Evolutionary conservation across 2,329 filamentous ascomycete genomes (phyloP), one percentile per base, ranked within the genome.

Genomic region (Aureobasidium sp.): DNA sequence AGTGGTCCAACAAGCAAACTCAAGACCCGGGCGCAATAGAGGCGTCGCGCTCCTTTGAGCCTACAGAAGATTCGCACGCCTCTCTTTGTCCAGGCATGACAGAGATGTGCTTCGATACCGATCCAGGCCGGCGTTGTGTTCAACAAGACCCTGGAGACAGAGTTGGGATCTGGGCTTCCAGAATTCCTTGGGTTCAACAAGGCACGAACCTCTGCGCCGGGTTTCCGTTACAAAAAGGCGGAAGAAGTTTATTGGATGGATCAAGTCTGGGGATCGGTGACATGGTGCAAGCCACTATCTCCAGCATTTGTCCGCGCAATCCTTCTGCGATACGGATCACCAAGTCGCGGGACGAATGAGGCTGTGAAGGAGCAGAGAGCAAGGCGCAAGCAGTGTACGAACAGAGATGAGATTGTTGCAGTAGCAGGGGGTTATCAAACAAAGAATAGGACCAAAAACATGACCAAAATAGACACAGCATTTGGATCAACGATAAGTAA

Each of bases 241-340:
- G 45, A 49, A 50, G 57, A 59, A 61, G 49, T 32, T 47, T 53
- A 61, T 61, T 61, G 59, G 59, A 55, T 39, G 48, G 48, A 61
- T 49, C 32, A 60, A 61, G 48, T 61, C 59, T 61, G 59, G 59
- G 59, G 59, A 54, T 54, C 32, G 59, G 47, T 44, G 58, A 47
- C 44, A 27, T 32, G 36, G 44, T 49, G 30, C 55, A 59, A 59
- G 55, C 55, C 57, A 59, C 57, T 59, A 50, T 59, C 57, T 59
- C 30, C 45, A 59, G 25, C 21, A 57, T 36, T 45, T 45, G 29
- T n/a, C n/a, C 53, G 11, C 29, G 34, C 30, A 58, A 47, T 48
- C 25, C 42, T 48, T 27, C 48, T 61, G 29, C 39, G 37, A 34
- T 50, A 49, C 45, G 13, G 16, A 30, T 39, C 16, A 58, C 42